phyloP scores from a whole-genome alignment of 1,284 basidiomycete species.

The Ustanciosporium gigantosporum region DNA sequence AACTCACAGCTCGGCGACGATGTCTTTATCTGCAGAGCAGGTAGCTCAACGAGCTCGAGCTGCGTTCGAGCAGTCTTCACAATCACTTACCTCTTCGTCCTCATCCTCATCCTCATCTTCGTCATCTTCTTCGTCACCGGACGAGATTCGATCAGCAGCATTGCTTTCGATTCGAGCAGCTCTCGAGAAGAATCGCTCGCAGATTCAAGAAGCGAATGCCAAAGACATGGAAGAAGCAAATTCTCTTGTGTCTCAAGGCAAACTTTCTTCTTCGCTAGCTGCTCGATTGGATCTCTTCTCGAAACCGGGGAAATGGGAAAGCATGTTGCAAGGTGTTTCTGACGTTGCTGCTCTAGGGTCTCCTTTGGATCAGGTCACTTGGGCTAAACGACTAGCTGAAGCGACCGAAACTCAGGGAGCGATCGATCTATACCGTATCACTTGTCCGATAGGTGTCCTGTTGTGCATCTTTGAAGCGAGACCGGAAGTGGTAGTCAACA shows the following conservation, averaged over 20 bases:
- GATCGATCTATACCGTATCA: slow-evolving; percentile 87
- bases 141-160: slow-evolving; percentile 26
- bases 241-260: slow-evolving; percentile 75
- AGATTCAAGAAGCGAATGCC: slow-evolving; percentile 47
- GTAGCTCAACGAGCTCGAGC: slow-evolving; percentile 34
- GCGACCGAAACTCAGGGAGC: slow-evolving; percentile 64
- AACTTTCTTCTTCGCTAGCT: slow-evolving; percentile 78
- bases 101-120: neutral
- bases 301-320: slow-evolving; percentile 83
- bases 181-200: slow-evolving; percentile 32
- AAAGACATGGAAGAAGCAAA: slow-evolving; percentile 66
- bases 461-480: slow-evolving; percentile 97
- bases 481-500: slow-evolving; percentile 97
- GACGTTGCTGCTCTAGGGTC: slow-evolving; percentile 85
- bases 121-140: slow-evolving; percentile 16
- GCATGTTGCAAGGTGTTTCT: slow-evolving; percentile 84
- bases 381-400: slow-evolving; percentile 79
- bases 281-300: slow-evolving; percentile 83
- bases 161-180: slow-evolving; percentile 39
- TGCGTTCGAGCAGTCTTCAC: slow-evolving; percentile 31
- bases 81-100: slow-evolving; percentile 9
- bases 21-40: slow-evolving; percentile 2
- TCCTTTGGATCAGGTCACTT: slow-evolving; percentile 83
- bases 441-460: slow-evolving; percentile 94
- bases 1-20: too few species aligned